A percentile compares a stretch with the other conserved stretches of the same genome.
Conservation (phyloP, 2,329 filamentous ascomycete genomes). For the Triangularia setosa region DNA sequence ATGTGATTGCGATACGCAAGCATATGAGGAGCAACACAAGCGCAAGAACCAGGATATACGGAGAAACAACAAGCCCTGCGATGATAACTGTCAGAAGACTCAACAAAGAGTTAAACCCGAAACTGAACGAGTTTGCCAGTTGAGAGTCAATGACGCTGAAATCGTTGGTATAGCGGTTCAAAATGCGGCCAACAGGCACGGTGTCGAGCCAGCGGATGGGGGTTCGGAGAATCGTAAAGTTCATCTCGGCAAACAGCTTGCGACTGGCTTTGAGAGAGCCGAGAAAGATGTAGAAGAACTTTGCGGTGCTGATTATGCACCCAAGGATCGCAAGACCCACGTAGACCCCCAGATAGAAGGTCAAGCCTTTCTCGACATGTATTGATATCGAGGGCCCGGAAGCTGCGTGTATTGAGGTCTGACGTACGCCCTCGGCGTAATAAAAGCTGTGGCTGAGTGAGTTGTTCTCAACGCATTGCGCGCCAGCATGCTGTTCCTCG, state of each 20-base stretch:
- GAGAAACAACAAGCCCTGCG: conserved; percentile 65
- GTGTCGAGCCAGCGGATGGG: conserved; percentile 79
- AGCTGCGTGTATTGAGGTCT: conserved; percentile 41
- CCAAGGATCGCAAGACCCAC: conserved; percentile 54
- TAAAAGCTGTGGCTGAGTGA: conserved; percentile 36
- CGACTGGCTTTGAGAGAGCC: conserved; percentile 68
- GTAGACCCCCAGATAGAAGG: conserved; percentile 67
- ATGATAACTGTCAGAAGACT: conserved; percentile 62
- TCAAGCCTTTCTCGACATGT: conserved; percentile 42
- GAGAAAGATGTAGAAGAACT: conserved; percentile 60
- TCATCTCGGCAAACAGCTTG: conserved; percentile 62
- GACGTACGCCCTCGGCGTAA: conserved; percentile 46
- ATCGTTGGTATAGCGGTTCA: conserved; percentile 76
- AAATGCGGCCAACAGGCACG: conserved; percentile 68
- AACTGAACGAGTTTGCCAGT: conserved; percentile 59
- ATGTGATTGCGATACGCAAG: conserved; percentile 55
- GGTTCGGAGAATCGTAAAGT: conserved; percentile 64
- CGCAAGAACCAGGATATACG: conserved; percentile 61
- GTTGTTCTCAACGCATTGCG: conserved; percentile 25
- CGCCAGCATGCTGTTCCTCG: conserved; percentile 28
- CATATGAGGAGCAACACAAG: conserved; percentile 54
- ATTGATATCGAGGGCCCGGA: conserved; percentile 27
- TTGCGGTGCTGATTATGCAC: conserved; percentile 56
- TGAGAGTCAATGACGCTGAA: conserved; percentile 70
- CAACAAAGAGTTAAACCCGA: conserved; percentile 57